Evolutionary conservation across 805 yeast species (phyloP).

Genomic region (Zygosaccharomyces kombuchaensis): DNA sequence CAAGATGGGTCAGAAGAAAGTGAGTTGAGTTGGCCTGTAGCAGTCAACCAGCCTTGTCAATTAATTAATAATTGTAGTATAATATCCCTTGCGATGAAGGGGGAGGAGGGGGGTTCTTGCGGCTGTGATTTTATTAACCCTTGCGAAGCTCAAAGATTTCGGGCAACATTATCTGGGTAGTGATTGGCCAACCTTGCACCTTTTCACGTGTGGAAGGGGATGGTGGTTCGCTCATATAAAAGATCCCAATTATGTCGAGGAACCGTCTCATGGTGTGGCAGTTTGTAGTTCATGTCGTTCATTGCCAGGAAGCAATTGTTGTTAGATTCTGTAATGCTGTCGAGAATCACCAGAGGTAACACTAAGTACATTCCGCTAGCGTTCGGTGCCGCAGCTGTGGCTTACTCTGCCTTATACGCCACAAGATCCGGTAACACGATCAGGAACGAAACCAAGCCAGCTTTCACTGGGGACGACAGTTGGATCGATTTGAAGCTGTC

Average conservation of each 20-base stretch:
- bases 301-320: not conserved
- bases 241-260: not conserved
- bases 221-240: not conserved
- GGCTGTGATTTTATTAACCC: not conserved
- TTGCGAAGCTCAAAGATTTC: not conserved
- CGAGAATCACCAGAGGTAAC: constrained; percentile 24
- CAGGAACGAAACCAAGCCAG: constrained; percentile 39
- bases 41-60: not conserved
- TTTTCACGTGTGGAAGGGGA: constrained; percentile 5
- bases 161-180: constrained; percentile 7
- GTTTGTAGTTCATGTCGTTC: not conserved
- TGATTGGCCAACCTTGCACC: constrained; percentile 13
- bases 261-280: no score
- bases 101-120: not conserved
- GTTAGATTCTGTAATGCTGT: constrained; percentile 16
- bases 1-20: not conserved
- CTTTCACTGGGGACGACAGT: constrained; percentile 58
- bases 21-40: not conserved
- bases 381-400: constrained; percentile 47
- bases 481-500: constrained; percentile 67
- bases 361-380: constrained; percentile 37
- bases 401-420: constrained; percentile 32
- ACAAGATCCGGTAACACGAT: constrained; percentile 26
- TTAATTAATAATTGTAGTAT: not conserved
- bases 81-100: not conserved